Percentiles rank a stretch among this genome's conserved stretches.
Conservation (phyloP, 495 filamentous ascomycete species). For the Xylaria venustula region DNA sequence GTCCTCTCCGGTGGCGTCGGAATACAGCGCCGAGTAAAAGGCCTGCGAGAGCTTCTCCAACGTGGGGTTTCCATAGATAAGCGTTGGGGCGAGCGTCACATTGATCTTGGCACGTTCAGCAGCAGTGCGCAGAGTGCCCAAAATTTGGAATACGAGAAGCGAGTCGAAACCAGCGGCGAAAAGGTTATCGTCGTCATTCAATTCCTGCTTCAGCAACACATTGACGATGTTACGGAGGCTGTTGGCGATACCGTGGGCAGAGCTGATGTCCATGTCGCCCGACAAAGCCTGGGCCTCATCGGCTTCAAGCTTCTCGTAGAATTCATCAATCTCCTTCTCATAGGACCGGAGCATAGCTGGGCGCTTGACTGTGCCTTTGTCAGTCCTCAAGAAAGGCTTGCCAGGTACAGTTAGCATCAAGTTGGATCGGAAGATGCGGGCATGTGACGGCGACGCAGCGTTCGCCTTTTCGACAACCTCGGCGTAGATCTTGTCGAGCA, state of each 20-base stretch:
- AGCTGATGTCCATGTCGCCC: conserved; percentile 9
- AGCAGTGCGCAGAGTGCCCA: conserved; percentile 15
- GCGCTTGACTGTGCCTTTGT: conserved; percentile 49
- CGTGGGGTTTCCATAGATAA: conserved; percentile 21
- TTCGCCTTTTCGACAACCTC: conserved; percentile 31
- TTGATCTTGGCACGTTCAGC: conserved; percentile 3
- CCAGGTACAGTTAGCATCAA: conserved; percentile 34
- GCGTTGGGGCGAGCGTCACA: conserved; percentile 11
- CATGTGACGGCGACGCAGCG: conserved; percentile 24
- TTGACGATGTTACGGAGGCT: conserved; percentile 8
- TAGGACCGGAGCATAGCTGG: conserved; percentile 40
- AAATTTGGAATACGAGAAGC: conserved; percentile 29
- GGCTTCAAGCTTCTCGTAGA: conserved; percentile 30
- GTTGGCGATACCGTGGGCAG: conserved; percentile 9
- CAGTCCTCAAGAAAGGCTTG: conserved; percentile 43
- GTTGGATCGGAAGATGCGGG: conserved; percentile 19
- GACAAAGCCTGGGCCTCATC: conserved; percentile 18
- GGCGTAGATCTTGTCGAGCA: conserved; percentile 25
- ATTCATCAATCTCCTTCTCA: conserved; percentile 38
- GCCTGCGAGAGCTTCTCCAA: conserved; percentile 27
- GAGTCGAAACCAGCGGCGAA: conserved; percentile 48
- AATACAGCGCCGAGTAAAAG: conserved; percentile 10
- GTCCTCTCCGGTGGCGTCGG: background rate
- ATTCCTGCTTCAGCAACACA: conserved; percentile 11
- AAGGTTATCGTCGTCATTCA: conserved; percentile 31